Percentiles rank a stretch among this genome's conserved stretches.
Evolutionary conservation across 139 green algal species (phyloP).

Genomic region (Deuterostichococcus epilithicus): DNA sequence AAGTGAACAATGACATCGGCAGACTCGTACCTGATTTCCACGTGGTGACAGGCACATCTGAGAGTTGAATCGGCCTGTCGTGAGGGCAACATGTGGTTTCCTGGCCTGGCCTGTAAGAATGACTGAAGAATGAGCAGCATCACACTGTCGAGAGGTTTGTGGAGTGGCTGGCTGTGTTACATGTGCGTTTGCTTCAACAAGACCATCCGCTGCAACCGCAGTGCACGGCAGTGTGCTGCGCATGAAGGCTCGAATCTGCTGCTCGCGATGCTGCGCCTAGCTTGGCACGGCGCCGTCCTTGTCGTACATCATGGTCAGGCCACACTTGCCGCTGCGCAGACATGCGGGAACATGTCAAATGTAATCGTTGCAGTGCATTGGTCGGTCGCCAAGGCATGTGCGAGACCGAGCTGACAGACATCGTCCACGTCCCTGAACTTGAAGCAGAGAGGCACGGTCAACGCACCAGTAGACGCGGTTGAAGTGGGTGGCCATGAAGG

Average conservation of each 20-base stretch:
- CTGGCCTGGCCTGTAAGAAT: too few relatives aligned
- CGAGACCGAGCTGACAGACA: not conserved
- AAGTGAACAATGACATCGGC: too few relatives aligned
- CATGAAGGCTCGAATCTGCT: too few relatives aligned
- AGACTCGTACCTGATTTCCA: too few relatives aligned
- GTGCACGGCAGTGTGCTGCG: not conserved
- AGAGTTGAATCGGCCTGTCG: too few relatives aligned
- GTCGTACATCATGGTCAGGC: slow-evolving; percentile 69
- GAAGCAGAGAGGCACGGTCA: not conserved
- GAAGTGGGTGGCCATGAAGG: slow-evolving; percentile 98
- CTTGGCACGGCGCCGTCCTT: not conserved
- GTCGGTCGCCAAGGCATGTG: not conserved
- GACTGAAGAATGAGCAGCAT: too few relatives aligned
- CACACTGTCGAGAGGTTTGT: too few relatives aligned
- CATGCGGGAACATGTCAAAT: not conserved
- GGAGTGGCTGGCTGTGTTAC: too few relatives aligned
- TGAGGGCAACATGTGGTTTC: too few relatives aligned
- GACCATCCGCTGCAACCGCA: not conserved
- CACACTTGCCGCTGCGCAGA: slow-evolving; percentile 85
- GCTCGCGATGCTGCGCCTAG: too few relatives aligned
- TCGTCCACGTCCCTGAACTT: not conserved
- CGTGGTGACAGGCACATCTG: too few relatives aligned
- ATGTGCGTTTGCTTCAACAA: too few relatives aligned
- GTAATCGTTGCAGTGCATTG: not conserved
- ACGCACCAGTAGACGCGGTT: slow-evolving; percentile 89